Conservation (phyloP, 768 basidiomycete genomes). For the Pisolithus tinctorius region DNA sequence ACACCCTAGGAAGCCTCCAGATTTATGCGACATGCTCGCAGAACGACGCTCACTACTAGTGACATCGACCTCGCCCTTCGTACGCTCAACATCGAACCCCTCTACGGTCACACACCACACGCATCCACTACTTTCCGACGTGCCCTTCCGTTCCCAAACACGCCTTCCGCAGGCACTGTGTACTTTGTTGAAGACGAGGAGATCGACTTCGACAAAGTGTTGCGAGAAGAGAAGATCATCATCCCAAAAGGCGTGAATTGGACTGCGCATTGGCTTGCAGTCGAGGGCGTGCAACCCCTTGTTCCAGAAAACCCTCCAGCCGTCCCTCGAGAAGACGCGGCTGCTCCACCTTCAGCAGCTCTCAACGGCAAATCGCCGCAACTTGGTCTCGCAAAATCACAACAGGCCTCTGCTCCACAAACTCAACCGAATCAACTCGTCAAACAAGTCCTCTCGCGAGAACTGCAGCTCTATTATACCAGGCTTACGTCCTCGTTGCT, state of each 20-base stretch:
- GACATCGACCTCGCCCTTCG: constrained; percentile 94
- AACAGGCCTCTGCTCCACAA: constrained; percentile 32
- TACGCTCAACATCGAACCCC: constrained; percentile 91
- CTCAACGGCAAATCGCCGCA: constrained; percentile 20
- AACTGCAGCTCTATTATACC: constrained; percentile 91
- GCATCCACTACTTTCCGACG: constrained; percentile 34
- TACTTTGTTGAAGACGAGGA: constrained; percentile 97
- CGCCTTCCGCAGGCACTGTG: constrained; percentile 55
- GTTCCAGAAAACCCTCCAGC: constrained; percentile 94
- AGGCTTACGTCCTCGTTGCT: constrained; percentile 82
- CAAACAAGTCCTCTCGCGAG: constrained; percentile 87
- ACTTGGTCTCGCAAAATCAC: constrained; percentile 18
- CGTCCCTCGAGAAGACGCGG: constrained; percentile 50
- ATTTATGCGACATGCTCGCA: constrained; percentile 91
- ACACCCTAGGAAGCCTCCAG: constrained; percentile 76
- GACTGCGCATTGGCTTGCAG: constrained; percentile 97
- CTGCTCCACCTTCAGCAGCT: constrained; percentile 21
- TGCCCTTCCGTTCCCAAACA: constrained; percentile 39
- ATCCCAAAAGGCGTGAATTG: constrained; percentile 78
- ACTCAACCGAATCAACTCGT: constrained; percentile 70
- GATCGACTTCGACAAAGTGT: constrained; percentile 88
- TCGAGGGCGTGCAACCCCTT: constrained; percentile 96
- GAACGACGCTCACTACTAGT: constrained; percentile 82
- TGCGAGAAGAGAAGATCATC: constrained; percentile 79
- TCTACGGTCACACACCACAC: constrained; percentile 55